Conservation (phyloP, 768 basidiomycete genomes). For the Pulveroboletus ravenelii region DNA sequence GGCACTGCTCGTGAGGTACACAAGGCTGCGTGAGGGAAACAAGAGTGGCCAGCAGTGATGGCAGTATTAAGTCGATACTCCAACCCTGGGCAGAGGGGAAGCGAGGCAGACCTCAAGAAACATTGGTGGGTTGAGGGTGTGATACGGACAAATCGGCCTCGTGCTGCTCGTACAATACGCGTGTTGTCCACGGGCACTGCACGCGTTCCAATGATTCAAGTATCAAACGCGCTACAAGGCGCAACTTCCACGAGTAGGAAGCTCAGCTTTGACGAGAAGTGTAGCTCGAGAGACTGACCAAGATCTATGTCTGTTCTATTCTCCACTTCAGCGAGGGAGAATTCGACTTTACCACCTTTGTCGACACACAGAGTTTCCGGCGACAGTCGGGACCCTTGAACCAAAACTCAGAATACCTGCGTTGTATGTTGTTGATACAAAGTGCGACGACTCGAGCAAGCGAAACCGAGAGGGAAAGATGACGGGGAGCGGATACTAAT, state of each 20-base stretch:
- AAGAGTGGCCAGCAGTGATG: slow-evolving; percentile 2
- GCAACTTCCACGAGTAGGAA: slow-evolving; percentile 3
- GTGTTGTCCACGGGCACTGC: neutral
- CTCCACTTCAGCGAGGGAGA: neutral
- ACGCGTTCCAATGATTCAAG: neutral
- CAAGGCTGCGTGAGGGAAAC: slow-evolving; percentile 7
- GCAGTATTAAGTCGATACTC: slow-evolving; percentile 4
- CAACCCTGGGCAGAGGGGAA: slow-evolving; percentile 31
- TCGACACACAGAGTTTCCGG: neutral
- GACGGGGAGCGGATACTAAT: no score
- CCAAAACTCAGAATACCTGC: slow-evolving; percentile 46
- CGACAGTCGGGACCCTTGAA: slow-evolving; percentile 14
- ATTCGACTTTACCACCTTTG: neutral
- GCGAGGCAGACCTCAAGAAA: slow-evolving; percentile 7
- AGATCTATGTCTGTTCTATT: neutral
- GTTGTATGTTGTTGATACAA: slow-evolving; percentile 47
- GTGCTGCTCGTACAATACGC: slow-evolving; percentile 6
- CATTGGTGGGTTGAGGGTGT: slow-evolving; percentile 27
- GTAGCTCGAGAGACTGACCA: slow-evolving; percentile 5
- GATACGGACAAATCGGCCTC: slow-evolving; percentile 9
- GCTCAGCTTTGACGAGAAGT: neutral
- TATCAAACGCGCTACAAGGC: neutral
- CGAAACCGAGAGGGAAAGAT: slow-evolving; percentile 41
- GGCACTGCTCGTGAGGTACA: slow-evolving; percentile 12
- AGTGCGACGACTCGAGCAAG: slow-evolving; percentile 44